Evolutionary conservation across 2,329 filamentous ascomycete genomes (phyloP), one percentile per base, ranked within the genome.

Genomic region (Colletotrichum tofieldiae): DNA sequence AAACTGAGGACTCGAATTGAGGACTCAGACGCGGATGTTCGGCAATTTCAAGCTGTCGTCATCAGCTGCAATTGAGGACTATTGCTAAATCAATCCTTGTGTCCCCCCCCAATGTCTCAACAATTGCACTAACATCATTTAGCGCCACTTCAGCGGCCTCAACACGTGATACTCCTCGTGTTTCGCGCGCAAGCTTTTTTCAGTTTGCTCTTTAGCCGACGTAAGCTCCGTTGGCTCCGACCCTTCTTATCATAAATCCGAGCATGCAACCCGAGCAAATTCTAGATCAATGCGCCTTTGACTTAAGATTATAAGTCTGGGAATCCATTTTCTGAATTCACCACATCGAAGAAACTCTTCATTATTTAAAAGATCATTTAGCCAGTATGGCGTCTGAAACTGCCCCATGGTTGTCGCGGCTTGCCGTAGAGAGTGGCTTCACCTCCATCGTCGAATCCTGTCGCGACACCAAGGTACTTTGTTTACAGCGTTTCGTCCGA

Each of bases 401-500:
- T 12, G 26, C 35, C 18, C 39, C 60, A 18, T 74, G 64, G 72
- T 45, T 65, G 52, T 51, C 65, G 20, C 66, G 65, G 35, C 65
- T 74, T 20, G 65, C 52, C 23, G 78, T 80, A 18, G 86, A 88
- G 76, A 75, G 85, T n/a, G 86, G 86, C 61, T 76, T 89, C 23
- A 74, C 80, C 18, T 82, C 86, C 8, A 77, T 89, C 37, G 77
- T 81, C 74, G 65, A 74, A 35, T 84, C 86, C 0, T 74, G 81
- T 6, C 77, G 77, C 58, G 89, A 92, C 77, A 84, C 87, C 72
- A 89, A 91, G 75, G 80, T 92, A 2, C 86, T 92, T 26, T 89
- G 87, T 73, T 72, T 86, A 6, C 88, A 90, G 75, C 88, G 90
- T 37, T 90, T 91, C 77, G 84, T 91, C 6, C 88, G 91, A 3